Evolutionary conservation across 2,329 filamentous ascomycete species (phyloP).

Genomic region (Elsinoe perseae): DNA sequence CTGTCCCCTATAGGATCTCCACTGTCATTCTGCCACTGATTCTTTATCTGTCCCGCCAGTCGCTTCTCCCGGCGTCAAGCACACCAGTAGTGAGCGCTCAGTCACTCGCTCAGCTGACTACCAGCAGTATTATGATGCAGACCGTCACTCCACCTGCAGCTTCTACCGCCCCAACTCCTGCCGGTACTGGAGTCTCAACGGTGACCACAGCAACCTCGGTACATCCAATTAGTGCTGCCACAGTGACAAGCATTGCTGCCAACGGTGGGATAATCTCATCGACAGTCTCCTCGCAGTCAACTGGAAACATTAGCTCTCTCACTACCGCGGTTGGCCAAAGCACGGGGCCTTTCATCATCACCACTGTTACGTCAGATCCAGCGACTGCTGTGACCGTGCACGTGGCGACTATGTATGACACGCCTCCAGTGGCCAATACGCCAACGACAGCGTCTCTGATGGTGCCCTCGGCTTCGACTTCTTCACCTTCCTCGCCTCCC

Average conservation of each 20-base stretch:
- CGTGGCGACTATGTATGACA: neutral
- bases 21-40: constrained; percentile 1
- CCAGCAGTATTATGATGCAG: neutral
- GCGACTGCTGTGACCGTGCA: neutral
- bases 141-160: neutral
- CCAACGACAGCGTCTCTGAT: neutral
- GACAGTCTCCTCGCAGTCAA: neutral
- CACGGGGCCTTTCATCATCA: neutral
- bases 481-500: neutral
- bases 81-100: neutral
- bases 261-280: neutral
- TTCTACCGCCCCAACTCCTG: neutral
- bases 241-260: neutral
- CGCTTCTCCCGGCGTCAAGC: neutral
- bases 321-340: neutral
- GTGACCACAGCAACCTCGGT: neutral
- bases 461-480: neutral
- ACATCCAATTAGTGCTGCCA: neutral
- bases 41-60: neutral
- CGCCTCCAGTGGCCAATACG: neutral
- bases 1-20: constrained; percentile 2
- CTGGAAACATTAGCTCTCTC: neutral
- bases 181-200: neutral
- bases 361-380: neutral
- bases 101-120: neutral